phyloP scores from a whole-genome alignment of 208 protist species.

The Acanthamoeba castellanii region DNA sequence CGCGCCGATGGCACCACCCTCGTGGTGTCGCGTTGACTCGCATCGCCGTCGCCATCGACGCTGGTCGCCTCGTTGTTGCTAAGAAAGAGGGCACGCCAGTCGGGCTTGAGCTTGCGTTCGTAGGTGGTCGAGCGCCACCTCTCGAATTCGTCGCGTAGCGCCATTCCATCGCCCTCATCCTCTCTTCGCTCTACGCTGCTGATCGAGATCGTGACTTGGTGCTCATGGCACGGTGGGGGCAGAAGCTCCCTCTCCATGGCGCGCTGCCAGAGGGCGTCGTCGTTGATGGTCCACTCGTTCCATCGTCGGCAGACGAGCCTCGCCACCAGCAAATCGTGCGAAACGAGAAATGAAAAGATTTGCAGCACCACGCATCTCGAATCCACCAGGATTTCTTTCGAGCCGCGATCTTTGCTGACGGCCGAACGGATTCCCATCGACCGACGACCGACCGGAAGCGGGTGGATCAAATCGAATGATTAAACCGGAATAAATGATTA shows the following conservation, averaged over 20 bases:
- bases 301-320: conserved; percentile 4
- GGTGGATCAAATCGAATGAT: background rate
- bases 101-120: background rate
- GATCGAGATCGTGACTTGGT: background rate
- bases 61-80: background rate
- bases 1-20: background rate
- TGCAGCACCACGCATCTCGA: background rate
- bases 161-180: background rate
- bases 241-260: background rate
- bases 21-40: background rate
- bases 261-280: background rate
- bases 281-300: background rate
- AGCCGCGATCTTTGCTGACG: background rate
- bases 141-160: background rate
- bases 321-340: background rate
- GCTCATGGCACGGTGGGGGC: background rate
- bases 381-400: background rate
- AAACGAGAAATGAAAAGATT: background rate
- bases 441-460: too few relatives aligned
- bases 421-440: background rate
- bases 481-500: too few relatives aligned
- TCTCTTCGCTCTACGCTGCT: background rate
- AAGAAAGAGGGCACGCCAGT: background rate
- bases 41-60: background rate
- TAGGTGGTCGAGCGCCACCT: background rate